Percentiles rank a stretch among this genome's conserved stretches.
Conservation (phyloP, 2,329 filamentous ascomycete genomes). For the Monosporascus cannonballus region DNA sequence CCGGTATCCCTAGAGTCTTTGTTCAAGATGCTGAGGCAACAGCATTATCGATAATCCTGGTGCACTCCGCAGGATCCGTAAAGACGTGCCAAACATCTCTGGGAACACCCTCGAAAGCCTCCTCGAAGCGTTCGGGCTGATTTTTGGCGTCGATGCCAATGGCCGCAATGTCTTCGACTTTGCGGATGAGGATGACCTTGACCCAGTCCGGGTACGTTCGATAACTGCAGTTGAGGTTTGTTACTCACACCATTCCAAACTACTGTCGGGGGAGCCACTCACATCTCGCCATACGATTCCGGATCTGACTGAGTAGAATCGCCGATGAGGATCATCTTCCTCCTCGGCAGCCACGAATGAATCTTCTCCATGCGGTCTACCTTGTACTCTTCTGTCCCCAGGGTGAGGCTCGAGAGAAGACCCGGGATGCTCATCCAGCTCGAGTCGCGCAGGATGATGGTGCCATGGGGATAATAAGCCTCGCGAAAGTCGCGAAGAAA, state of each 20-base stretch:
- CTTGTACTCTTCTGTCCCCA: constrained; percentile 83
- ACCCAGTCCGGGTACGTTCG: constrained; percentile 70
- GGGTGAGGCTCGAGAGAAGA: constrained; percentile 70
- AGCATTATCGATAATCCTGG: constrained; percentile 29
- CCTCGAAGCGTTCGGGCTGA: constrained; percentile 68
- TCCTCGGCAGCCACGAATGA: constrained; percentile 68
- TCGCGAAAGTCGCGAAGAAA: constrained; percentile 74
- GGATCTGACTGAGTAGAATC: constrained; percentile 91
- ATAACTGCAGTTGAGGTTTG: constrained; percentile 34
- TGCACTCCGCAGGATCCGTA: constrained; percentile 65
- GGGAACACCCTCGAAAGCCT: constrained; percentile 73
- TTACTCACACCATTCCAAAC: constrained; percentile 2
- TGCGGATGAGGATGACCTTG: constrained; percentile 76
- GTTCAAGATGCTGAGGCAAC: constrained; percentile 5
- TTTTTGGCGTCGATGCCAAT: constrained; percentile 68
- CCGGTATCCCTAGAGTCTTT: background rate
- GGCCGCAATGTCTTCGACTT: constrained; percentile 67
- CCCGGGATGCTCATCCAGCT: constrained; percentile 81
- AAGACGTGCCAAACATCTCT: constrained; percentile 74
- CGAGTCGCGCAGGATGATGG: constrained; percentile 77
- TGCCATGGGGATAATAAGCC: constrained; percentile 66
- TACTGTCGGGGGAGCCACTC: constrained; percentile 24
- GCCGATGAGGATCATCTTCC: constrained; percentile 78
- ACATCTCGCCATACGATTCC: constrained; percentile 81
- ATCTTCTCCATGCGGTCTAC: constrained; percentile 73